Evolutionary conservation across 2,329 filamentous ascomycete genomes (phyloP), one percentile per base, ranked within the genome.

Genomic region (Allantophomopsis lycopodina): DNA sequence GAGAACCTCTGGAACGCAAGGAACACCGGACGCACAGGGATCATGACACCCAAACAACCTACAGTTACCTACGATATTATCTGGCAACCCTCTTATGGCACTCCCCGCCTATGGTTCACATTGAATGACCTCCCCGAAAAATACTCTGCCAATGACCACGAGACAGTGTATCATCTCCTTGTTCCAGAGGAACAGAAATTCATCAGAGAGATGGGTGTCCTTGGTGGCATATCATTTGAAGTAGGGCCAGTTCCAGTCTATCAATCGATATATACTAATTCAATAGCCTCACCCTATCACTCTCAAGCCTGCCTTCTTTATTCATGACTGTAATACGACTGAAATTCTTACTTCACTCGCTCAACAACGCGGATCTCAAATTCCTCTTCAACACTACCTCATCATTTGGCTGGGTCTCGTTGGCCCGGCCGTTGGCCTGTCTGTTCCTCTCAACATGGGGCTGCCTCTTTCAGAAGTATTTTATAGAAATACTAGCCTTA

Each of bases 241-340:
- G 23, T 28, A 28, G 5, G 4, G 23, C 8, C 23, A 6, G 5
- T 12, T 6, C 23, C 11, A 28, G 4, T 28, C 23, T 28, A 6
- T 10, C 3, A 10, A 10, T 28, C 23, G 23, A 20, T 12, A 6
- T 28, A 28, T 28, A 28, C 23, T 28, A 28, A 28, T 10, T 28
- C 4, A 15, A 20, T 38, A 58, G 55, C 53, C 50, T 59, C 87
- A 96, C 67, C 89, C 91, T 39, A 60, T 83, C 43, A 84, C 78
- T 42, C 82, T 81, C 39, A 60, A 79, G 42, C 85, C 87, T 32
- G 74, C 77, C 37, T 95, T 89, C 60, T 95, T 94, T 60, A 71
- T 96, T 50, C 91, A 98, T 62, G 89, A 91, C 17, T 96, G 91
- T 61, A 76, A 84, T 56, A 83, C 91, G 7, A 83, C 82, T 41